Evolutionary conservation across 2,329 filamentous ascomycete genomes (phyloP), one percentile per base, ranked within the genome.

Genomic region (Sporothrix pseudoabietina): DNA sequence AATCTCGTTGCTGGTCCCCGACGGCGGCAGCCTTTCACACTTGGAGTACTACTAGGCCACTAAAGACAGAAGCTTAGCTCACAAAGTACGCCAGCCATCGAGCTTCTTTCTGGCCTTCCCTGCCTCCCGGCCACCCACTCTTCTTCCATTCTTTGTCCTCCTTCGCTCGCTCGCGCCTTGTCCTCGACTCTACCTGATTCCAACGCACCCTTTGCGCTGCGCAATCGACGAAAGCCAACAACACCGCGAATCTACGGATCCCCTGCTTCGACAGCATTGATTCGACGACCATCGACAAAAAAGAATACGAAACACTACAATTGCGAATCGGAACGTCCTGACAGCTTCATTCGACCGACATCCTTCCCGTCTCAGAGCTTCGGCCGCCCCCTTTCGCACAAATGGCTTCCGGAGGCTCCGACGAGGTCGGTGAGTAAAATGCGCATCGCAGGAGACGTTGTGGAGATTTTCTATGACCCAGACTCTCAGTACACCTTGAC

Each of bases 331-430:
- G 3, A 19, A 5, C 57, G 32, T n/a, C 35, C 22, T 7, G 35
- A 39, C 30, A 22, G 66, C 66, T 12, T 22, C 54, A 19, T 39
- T 19, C 32, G 32, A 30, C 44, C 32, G 68, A 14, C 44, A 54
- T 39, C 66, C 16, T 5, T 52, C 30, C 54, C 66, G 47, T 54
- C 26, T 54, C 41, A 39, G 52, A 71, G 52, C 72, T 55, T 74
- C 63, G 69, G 65, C 57, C 44, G 41, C 44, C 44, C 54, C 54
- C 55, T 52, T 69, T 69, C 44, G 12, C 22, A 54, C 71, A 75
- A 59, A 80, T 80, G 79, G 77, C 78, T 76, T 77, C 78, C 74
- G 78, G 78, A 68, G 73, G 76, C 71, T 75, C 77, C 71, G 77
- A 77, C 71, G 79, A 79, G 73, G 72, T 76, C 35, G 76, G 78